Evolutionary conservation across 441 rosid genomes (phyloP).

Genomic region (Bruguiera hainesii): DNA sequence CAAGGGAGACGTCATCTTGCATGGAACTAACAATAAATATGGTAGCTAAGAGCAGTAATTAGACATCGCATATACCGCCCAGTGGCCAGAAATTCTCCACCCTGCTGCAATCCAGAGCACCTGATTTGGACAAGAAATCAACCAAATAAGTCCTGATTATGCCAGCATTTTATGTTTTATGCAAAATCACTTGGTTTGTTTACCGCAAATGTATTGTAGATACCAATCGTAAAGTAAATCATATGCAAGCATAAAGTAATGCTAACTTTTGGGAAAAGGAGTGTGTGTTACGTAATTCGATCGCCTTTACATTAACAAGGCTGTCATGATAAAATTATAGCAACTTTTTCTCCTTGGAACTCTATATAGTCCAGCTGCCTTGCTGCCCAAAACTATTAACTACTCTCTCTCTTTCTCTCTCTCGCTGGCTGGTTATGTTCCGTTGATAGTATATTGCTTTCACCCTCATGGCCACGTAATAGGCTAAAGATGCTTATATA

Average conservation of each 20-base stretch:
- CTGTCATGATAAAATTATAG: constrained; percentile 81
- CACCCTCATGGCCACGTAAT: constrained; percentile 77
- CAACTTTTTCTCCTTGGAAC: constrained; percentile 57
- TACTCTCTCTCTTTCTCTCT: constrained; percentile 18
- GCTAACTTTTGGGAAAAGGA: constrained; percentile 41
- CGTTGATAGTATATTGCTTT: constrained; percentile 38
- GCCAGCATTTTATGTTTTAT: not conserved
- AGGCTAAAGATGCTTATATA: constrained; percentile 58
- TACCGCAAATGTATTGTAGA: not conserved
- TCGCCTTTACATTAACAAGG: constrained; percentile 61
- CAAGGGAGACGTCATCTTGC: not conserved
- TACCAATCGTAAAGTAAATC: not conserved
- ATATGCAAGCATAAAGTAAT: constrained; percentile 23
- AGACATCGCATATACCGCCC: too few species aligned
- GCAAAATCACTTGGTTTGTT: not conserved
- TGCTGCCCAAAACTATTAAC: constrained; percentile 34
- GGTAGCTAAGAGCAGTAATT: too few species aligned
- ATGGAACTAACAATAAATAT: not conserved
- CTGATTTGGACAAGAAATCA: not conserved
- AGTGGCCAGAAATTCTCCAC: not conserved
- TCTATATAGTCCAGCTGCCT: constrained; percentile 52
- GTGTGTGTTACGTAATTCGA: constrained; percentile 57
- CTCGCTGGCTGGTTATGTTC: constrained; percentile 23
- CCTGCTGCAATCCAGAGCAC: not conserved
- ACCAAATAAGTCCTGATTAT: not conserved